Conservation (phyloP, 108 stramenopile species). For the Nitzschia sp. region DNA sequence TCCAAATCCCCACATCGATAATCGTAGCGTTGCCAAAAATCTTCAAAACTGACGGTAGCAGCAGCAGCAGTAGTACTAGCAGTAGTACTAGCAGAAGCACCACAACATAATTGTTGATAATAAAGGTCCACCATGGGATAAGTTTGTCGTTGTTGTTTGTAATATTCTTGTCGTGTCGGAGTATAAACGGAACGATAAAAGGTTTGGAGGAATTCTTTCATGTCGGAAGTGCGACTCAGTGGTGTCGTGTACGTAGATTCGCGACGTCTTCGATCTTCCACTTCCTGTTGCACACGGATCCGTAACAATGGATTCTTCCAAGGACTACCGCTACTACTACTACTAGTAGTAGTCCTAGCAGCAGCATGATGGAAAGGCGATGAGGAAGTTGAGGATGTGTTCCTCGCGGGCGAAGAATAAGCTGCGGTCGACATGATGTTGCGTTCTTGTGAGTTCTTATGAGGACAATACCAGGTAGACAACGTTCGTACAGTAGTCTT, state of each 20-base stretch:
- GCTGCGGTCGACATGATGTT: too few species aligned
- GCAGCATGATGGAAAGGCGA: too few species aligned
- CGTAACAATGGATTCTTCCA: not conserved
- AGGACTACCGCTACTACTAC: too few species aligned
- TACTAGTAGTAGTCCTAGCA: too few species aligned
- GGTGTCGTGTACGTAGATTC: conserved; percentile 10
- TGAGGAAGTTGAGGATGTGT: too few species aligned
- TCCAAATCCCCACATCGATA: conserved; percentile 13
- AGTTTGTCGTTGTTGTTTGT: not conserved
- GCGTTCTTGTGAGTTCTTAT: too few species aligned
- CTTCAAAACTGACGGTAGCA: conserved; percentile 2
- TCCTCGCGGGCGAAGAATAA: too few species aligned
- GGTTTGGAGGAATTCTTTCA: conserved; percentile 7
- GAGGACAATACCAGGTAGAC: too few species aligned
- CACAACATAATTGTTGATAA: conserved; percentile 2
- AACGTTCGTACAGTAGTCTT: too few species aligned
- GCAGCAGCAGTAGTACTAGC: too few species aligned
- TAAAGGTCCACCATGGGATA: conserved; percentile 8
- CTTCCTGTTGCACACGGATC: not conserved
- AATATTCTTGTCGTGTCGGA: not conserved
- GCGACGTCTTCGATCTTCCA: conserved; percentile 2
- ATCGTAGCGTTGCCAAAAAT: conserved; percentile 24
- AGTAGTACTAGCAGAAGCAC: too few species aligned
- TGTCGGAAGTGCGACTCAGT: not conserved
- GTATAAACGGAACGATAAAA: conserved; percentile 11